These are phyloP conservation scores for Mortierella alpina DNA, from an alignment of 192 early-diverging fungal species.

Conservation along the genomic window DNA sequence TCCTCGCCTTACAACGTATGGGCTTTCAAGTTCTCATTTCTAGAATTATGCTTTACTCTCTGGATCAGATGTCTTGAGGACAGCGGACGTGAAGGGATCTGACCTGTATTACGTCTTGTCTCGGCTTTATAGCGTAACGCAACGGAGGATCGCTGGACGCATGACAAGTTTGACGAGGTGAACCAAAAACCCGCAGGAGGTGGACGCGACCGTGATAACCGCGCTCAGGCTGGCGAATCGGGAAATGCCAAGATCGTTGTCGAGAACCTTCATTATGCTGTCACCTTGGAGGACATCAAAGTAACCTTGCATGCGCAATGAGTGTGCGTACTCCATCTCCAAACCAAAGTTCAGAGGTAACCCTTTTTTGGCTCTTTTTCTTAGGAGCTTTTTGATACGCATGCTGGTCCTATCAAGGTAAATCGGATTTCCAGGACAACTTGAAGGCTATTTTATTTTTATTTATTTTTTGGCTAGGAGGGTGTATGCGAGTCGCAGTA, in stretches of 20 bases:
- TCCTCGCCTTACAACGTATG: slow-evolving; percentile 43
- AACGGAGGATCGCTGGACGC: slow-evolving; percentile 54
- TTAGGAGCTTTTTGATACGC: slow-evolving; percentile 62
- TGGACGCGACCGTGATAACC: slow-evolving; percentile 2
- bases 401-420: slow-evolving; percentile 62
- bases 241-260: slow-evolving; percentile 53
- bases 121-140: slow-evolving; percentile 25
- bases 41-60: not conserved
- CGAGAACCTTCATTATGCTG: slow-evolving; percentile 69
- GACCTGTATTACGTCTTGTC: not conserved
- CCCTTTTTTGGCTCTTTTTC: not conserved
- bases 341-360: no score
- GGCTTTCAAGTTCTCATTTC: not conserved
- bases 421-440: not conserved
- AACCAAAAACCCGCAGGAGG: slow-evolving; percentile 13
- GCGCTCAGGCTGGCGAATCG: slow-evolving; percentile 3
- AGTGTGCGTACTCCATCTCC: not conserved
- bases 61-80: not conserved
- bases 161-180: slow-evolving; percentile 56
- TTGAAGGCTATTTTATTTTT: no score
- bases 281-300: slow-evolving; percentile 66
- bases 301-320: slow-evolving; percentile 21
- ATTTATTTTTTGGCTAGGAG: not conserved
- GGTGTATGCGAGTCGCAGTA: no score
- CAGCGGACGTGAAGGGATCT: not conserved